phyloP scores from a whole-genome alignment of 352 stramenopile species.

The Phytophthora brassicae region DNA sequence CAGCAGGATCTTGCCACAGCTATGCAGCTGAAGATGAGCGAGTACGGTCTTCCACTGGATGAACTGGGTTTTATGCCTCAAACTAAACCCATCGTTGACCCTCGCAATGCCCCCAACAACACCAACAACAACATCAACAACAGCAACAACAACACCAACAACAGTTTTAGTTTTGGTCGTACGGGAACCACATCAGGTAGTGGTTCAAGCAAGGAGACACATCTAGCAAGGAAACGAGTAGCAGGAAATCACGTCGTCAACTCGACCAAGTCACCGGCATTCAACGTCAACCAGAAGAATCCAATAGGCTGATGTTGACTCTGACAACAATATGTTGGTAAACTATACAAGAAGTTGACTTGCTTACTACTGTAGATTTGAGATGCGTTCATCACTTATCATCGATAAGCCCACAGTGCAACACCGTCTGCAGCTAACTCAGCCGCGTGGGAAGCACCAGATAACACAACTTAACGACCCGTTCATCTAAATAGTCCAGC shows the following conservation, averaged over 20 bases:
- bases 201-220: constrained; percentile 16
- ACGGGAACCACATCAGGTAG: not conserved
- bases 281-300: too few relatives aligned
- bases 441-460: constrained; percentile 39
- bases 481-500: constrained; percentile 63
- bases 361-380: too few relatives aligned
- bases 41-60: constrained; percentile 89
- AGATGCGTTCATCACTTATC: too few relatives aligned
- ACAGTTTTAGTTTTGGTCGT: constrained; percentile 9
- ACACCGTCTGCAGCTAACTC: constrained; percentile 5
- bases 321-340: too few relatives aligned
- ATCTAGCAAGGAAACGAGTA: constrained; percentile 19
- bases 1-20: constrained; percentile 85
- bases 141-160: constrained; percentile 45
- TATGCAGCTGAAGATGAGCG: constrained; percentile 86
- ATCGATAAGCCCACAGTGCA: too few relatives aligned
- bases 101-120: constrained; percentile 8
- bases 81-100: constrained; percentile 18
- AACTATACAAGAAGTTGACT: too few relatives aligned
- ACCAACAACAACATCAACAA: constrained; percentile 19
- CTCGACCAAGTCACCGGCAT: constrained; percentile 10
- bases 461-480: constrained; percentile 61
- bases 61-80: constrained; percentile 81
- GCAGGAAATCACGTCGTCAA: constrained; percentile 13
- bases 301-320: too few relatives aligned